Conservation (phyloP, 2,329 filamentous ascomycete genomes). For the Shiraia sp. region DNA sequence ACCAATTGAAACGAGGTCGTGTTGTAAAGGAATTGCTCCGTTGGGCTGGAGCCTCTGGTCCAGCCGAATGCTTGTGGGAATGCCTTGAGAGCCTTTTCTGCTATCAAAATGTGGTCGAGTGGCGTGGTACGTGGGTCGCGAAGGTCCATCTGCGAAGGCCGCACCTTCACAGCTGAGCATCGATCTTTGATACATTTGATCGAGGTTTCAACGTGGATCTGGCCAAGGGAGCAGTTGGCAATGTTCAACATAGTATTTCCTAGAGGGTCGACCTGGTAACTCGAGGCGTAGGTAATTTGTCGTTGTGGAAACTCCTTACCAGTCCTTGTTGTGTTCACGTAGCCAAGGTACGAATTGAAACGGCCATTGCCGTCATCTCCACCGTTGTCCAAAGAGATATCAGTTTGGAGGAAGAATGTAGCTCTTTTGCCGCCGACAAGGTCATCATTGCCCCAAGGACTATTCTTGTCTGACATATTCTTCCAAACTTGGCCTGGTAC, state of each 20-base stretch:
- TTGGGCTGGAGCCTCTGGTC: constrained; percentile 21
- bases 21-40: constrained; percentile 26
- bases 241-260: constrained; percentile 11
- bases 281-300: constrained; percentile 5
- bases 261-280: no score
- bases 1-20: constrained; percentile 24
- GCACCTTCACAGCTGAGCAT: constrained; percentile 18
- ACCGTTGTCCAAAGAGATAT: neutral
- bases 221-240: constrained; percentile 20
- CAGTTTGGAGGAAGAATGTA: constrained; percentile 5
- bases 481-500: constrained; percentile 22
- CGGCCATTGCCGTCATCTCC: neutral
- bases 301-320: constrained; percentile 1
- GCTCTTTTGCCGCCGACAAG: constrained; percentile 1
- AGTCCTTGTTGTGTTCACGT: neutral
- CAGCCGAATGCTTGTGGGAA: constrained; percentile 19
- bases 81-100: no score
- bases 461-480: constrained; percentile 1
- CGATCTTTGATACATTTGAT: constrained; percentile 13
- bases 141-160: constrained; percentile 23
- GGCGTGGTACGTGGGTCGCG: no score
- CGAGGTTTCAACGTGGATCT: constrained; percentile 27
- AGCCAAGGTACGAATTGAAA: constrained; percentile 3
- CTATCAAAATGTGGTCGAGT: constrained; percentile 20
- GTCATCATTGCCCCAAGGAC: constrained; percentile 4